Conservation (phyloP, 495 filamentous ascomycete species). For the Cryomyces minteri region DNA sequence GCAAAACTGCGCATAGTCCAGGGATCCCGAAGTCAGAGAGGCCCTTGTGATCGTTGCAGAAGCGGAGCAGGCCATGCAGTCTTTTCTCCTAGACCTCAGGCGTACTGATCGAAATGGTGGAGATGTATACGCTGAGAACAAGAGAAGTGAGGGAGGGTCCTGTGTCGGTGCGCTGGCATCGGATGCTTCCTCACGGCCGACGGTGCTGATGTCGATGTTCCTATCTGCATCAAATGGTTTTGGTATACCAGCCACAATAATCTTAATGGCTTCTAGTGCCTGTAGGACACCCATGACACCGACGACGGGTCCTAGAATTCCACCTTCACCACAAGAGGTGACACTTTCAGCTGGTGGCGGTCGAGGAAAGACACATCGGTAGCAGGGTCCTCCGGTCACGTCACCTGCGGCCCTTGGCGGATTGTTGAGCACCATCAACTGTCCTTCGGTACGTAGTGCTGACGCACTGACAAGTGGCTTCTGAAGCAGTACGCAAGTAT, state of each 20-base stretch:
- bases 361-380: constrained; percentile 79
- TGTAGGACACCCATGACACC: constrained; percentile 88
- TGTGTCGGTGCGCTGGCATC: not conserved
- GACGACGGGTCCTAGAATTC: constrained; percentile 81
- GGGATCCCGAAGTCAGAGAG: constrained; percentile 38
- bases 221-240: constrained; percentile 3
- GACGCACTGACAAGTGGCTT: constrained; percentile 82
- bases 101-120: constrained; percentile 55
- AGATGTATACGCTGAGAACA: constrained; percentile 55
- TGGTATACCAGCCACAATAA: constrained; percentile 33
- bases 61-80: constrained; percentile 60
- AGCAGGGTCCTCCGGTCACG: constrained; percentile 53
- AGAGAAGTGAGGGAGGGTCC: constrained; percentile 32
- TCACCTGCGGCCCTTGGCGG: constrained; percentile 34
- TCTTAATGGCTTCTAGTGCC: constrained; percentile 75
- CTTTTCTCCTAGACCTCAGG: constrained; percentile 43
- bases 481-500: constrained; percentile 57
- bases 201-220: not conserved
- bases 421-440: constrained; percentile 68
- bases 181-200: not conserved
- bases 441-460: constrained; percentile 70
- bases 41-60: constrained; percentile 39
- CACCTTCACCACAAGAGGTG: constrained; percentile 73
- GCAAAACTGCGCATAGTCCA: constrained; percentile 71
- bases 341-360: constrained; percentile 68